Base-by-base conservation (phyloP, 2,329 filamentous ascomycete genomes). In the Ascochyta lentis region DNA sequence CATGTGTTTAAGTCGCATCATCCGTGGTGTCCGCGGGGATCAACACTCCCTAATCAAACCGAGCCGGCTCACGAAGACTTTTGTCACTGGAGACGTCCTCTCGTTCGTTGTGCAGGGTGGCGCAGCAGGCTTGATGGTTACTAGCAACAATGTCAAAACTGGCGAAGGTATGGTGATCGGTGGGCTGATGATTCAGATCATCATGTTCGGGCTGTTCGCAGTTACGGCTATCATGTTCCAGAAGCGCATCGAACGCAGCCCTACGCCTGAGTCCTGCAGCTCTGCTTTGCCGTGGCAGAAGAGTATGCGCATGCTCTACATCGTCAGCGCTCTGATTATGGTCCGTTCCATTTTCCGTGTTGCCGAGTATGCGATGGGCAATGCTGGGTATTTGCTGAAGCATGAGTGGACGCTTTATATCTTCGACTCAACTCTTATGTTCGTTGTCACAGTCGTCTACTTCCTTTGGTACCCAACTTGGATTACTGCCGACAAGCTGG, bases 281-380 rank as follows among this genome's bases (percentile, higher is more conserved):
- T 49, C 47, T 19, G 22, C 37, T 16, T 16, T 61, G 15, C 58
- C 58, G 6, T 68, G 62, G 60, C 61, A 66, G 70, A 64, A 49
- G 42, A 69, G 60, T 51, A 67, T 71, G 54, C 51, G 64, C 59
- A 74, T 75, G 0, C 70, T 85, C 16, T 84, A 85, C 63, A 56
- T 67, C 3, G 74, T 78, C 42, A 81, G 78, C 60, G 59, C 70
- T 1, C 67, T 84, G 16, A 81, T 85, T 58, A 70, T 85, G 49
- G 56, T 82, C 10, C 77, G 83, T 33, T 80, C 75, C 33, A 63
- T 81, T 1, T 83, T 84, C 56, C 77, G 83, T 29, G 68, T 84
- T 19, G 67, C 79, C 9, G 83, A 85, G 68, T 86, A 82, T 58
- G 61, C 74, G 0, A 71, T 78, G 66, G 82, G 82, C 0, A 76